phyloP scores from a whole-genome alignment of 2,329 filamentous ascomycete species.

The Diaporthe ampelina region DNA sequence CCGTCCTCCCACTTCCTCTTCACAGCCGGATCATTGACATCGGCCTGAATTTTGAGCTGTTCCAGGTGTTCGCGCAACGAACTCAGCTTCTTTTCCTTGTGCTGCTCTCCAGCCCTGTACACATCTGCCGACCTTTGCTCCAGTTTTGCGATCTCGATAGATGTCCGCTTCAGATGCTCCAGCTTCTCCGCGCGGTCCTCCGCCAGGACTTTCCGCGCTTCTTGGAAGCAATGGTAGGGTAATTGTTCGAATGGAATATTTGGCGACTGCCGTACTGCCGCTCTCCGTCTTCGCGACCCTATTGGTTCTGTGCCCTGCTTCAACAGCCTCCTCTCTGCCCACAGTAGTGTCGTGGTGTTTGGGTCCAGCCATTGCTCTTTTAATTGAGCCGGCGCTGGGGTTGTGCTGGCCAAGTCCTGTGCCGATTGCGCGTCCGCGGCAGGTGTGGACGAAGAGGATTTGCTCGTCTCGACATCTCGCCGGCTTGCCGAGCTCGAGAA shows the following conservation, averaged over 20 bases:
- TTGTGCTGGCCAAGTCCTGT: conserved; percentile 43
- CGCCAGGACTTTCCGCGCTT: conserved; percentile 86
- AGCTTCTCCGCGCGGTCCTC: conserved; percentile 88
- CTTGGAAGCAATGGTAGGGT: conserved; percentile 98
- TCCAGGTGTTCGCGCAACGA: conserved; percentile 82
- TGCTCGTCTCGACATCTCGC: conserved; percentile 54
- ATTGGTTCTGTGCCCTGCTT: conserved; percentile 78
- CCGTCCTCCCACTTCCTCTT: conserved; percentile 97
- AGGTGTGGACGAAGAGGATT: conserved; percentile 42
- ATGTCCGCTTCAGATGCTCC: conserved; percentile 75
- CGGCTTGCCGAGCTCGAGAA: conserved; percentile 54
- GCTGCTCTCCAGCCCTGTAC: conserved; percentile 72
- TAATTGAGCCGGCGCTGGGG: conserved; percentile 44
- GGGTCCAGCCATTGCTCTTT: conserved; percentile 70
- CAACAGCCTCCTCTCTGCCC: conserved; percentile 77
- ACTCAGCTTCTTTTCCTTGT: conserved; percentile 75
- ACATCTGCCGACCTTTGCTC: conserved; percentile 69
- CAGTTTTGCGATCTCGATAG: conserved; percentile 77
- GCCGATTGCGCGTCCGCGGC: conserved; percentile 41
- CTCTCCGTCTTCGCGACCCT: conserved; percentile 87
- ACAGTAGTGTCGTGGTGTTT: conserved; percentile 74
- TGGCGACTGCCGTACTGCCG: conserved; percentile 73
- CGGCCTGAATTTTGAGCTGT: conserved; percentile 86
- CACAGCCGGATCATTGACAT: conserved; percentile 94
- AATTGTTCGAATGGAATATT: conserved; percentile 91